Evolutionary conservation across 352 stramenopile species (phyloP), one percentile per base, ranked within the genome.

Genomic region (Pythium brassicae): DNA sequence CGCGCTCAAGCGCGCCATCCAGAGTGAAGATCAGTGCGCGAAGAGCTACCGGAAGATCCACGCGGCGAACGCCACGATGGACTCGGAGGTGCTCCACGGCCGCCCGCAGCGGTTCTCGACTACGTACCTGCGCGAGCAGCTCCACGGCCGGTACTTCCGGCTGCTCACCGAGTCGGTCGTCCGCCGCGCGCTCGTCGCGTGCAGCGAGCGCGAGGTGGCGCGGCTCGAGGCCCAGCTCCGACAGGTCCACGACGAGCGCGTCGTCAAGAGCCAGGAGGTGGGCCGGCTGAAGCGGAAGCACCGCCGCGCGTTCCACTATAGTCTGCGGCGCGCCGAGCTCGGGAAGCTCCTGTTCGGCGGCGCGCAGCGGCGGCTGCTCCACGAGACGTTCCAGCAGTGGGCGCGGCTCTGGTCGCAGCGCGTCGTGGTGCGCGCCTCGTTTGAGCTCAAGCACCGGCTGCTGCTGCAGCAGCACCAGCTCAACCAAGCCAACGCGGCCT

Each of bases 21-120:
- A 79, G 26, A 59, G 68, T 1, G 72, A 85, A 50, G 74, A 87
- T 19, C 57, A 56, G 15, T 64, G 62, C 9, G 37, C 56, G 14
- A 48, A 69, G 10, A 55, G 52, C 6, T 80, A 78, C 57, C 74
- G 72, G 27, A 73, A 72, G 29, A 59, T 80, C 10, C 76, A 88
- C 51, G 70, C 72, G 5, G 23, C 67, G 4, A 90, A 83, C 37
- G 59, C 66, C 0, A 86, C 67, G 0, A 90, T 90, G 60, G 83
- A 91, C 44, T 92, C 80, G 0, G 68, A 72, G 29, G 78, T 92
- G 0, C 62, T 92, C 1, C 83, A 92, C 42, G 75, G 69, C 11
- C 72, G 83, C 1, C 65, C 80, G 0, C 83, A 92, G 62, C 70
- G 73, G 0, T 92, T 92, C 55, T 62, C 65, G 12, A 92, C 80